Conservation (phyloP, 2,329 filamentous ascomycete genomes). For the Leptographium radiaticola region DNA sequence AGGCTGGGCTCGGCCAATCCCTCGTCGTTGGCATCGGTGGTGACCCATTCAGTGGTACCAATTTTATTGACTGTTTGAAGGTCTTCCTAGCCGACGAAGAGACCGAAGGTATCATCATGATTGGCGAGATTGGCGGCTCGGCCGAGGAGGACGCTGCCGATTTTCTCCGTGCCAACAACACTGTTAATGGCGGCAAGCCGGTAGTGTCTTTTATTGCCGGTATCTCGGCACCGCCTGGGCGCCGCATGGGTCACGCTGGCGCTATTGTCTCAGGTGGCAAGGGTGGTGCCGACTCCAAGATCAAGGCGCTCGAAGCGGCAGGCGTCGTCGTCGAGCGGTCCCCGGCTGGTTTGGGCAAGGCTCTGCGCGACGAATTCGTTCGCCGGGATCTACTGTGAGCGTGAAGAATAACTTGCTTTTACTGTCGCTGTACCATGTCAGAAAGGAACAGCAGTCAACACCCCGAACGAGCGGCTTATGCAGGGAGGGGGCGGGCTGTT, state of each 20-base stretch:
- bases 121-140: constrained; percentile 94
- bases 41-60: constrained; percentile 97
- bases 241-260: constrained; percentile 97
- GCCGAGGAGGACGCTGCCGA: constrained; percentile 98
- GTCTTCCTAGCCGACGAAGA: constrained; percentile 93
- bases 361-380: constrained; percentile 89
- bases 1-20: constrained; percentile 91
- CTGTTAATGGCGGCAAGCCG: constrained; percentile 71
- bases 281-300: constrained; percentile 97
- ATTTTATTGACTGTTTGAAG: constrained; percentile 98
- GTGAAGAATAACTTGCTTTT: not conserved
- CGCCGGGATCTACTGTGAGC: constrained; percentile 87
- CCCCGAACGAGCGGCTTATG: not conserved
- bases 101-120: constrained; percentile 99
- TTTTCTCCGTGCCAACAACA: constrained; percentile 88
- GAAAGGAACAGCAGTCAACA: not conserved
- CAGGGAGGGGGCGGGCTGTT: not conserved
- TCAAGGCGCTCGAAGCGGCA: constrained; percentile 80
- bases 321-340: constrained; percentile 95
- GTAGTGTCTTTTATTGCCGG: constrained; percentile 97
- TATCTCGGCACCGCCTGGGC: constrained; percentile 90
- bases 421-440: too few relatives aligned
- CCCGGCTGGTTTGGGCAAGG: constrained; percentile 83
- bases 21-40: constrained; percentile 97
- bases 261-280: constrained; percentile 96